Percentiles rank a stretch among this genome's conserved stretches.
Evolutionary conservation across 1,284 basidiomycete genomes (phyloP).

Genomic region (Puccinia novopanici): DNA sequence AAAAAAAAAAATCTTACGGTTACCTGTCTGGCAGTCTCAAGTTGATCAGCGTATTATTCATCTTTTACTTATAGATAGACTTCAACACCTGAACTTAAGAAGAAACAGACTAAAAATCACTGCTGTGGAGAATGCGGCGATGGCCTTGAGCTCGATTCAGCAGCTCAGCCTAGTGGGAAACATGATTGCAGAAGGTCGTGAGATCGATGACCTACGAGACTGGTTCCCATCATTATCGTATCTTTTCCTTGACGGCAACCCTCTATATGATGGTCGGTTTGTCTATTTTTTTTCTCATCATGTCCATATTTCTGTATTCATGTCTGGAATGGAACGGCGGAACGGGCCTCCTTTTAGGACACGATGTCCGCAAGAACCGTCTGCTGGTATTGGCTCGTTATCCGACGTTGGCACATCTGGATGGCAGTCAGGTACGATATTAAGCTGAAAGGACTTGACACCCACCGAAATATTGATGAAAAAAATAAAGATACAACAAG

Average conservation of each 20-base stretch:
- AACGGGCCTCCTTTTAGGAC: not conserved
- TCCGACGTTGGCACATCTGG: conserved; percentile 1
- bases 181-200: not conserved
- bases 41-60: not conserved
- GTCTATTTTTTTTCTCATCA: not conserved
- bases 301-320: not conserved
- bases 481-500: too few relatives aligned
- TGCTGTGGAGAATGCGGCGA: not conserved
- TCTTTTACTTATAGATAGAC: conserved; percentile 12
- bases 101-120: conserved; percentile 4
- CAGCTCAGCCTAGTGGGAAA: conserved; percentile 18
- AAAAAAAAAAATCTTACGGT: too few relatives aligned
- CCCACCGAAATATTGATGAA: too few relatives aligned
- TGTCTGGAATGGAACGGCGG: not conserved
- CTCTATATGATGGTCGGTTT: conserved; percentile 5
- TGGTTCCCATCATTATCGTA: conserved; percentile 1
- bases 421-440: conserved; percentile 20
- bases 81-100: conserved; percentile 8
- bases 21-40: not conserved
- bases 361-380: not conserved
- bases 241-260: conserved; percentile 16
- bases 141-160: not conserved
- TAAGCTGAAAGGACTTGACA: too few relatives aligned
- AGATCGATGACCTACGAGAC: conserved; percentile 20
- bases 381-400: conserved; percentile 2